These are phyloP conservation scores for Ambispora gerdemannii DNA, from an alignment of 192 early-diverging fungal species.

Conservation along the genomic window DNA sequence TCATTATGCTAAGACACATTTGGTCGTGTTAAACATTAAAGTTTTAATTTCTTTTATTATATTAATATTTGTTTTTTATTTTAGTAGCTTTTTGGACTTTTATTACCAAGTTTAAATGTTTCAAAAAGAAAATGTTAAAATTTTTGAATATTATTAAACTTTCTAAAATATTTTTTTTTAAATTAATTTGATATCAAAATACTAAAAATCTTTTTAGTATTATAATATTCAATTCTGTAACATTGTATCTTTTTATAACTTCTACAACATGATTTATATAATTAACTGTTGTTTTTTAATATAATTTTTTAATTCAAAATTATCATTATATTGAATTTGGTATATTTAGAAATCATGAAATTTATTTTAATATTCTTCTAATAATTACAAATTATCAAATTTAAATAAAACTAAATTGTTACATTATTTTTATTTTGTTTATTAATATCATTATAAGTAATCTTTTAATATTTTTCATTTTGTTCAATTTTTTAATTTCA, in stretches of 20 bases:
- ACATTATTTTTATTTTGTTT: slow-evolving; percentile 27
- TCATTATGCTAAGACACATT: no score
- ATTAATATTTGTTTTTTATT: no score
- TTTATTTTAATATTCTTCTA: slow-evolving; percentile 22
- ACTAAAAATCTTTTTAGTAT: background rate
- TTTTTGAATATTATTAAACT: no score
- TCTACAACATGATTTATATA: slow-evolving; percentile 3
- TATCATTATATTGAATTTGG: slow-evolving; percentile 13
- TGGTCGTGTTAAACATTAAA: no score
- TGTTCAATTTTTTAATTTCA: slow-evolving; percentile 24
- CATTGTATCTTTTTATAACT: background rate
- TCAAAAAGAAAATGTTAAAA: no score
- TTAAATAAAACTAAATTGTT: background rate
- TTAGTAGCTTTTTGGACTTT: no score
- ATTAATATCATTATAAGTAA: slow-evolving; percentile 18
- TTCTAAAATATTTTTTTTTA: no score
- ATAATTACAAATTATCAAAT: slow-evolving; percentile 26
- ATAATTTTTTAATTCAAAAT: slow-evolving; percentile 6
- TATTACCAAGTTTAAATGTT: no score
- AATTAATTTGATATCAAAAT: background rate
- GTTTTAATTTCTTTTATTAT: no score
- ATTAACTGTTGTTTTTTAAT: background rate
- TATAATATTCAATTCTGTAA: background rate
- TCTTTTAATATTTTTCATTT: slow-evolving; percentile 17
- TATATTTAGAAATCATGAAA: slow-evolving; percentile 6